Evolutionary conservation across 768 basidiomycete species (phyloP), one percentile per base, ranked within the genome.

Genomic region (Tephrocybe sp.): DNA sequence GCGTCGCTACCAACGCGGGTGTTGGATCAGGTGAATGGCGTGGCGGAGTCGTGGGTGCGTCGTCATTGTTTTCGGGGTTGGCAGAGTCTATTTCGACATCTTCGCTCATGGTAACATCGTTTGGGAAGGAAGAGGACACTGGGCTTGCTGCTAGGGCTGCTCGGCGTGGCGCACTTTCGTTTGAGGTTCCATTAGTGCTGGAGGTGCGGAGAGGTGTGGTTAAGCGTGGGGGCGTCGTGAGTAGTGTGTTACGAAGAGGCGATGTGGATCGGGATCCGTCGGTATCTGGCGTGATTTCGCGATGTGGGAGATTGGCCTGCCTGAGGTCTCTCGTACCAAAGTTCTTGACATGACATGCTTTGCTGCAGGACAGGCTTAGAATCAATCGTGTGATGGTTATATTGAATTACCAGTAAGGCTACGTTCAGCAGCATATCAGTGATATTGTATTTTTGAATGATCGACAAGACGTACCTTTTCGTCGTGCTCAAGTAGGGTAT

Each of bases 401-500:
- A 27, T 24, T 37, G 13, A 53, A 66, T 29, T 55, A 79, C 79
- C 79, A 82, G 59, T 78, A 82, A 6, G 79, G 79, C 77, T 81
- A 10, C 24, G 5, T 2, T n/a, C n/a, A n/a, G n/a, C n/a, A n/a
- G 13, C 2, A 27, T 13, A 43, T 47, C 22, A 36, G 31, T 38
- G 24, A 34, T 8, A 13, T 48, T 30, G 42, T 25, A 43, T 30
- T 34, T 37, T 33, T 16, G 33, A 38, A 33, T 41, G 39, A 47
- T 46, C 19, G 42, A 24, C 29, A 36, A 45, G 31, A 62, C 81
- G 47, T 54, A 89, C 91, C 77, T 88, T 72, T 61, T 86, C 77
- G 59, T 94, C 82, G 62, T 94, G 92, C 64, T 94, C 92, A 6
- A 92, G 71, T 19, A 94, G 72, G 16, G 79, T 79, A 47, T 79